phyloP scores from a whole-genome alignment of 2,329 filamentous ascomycete genomes.

The Periconia sp. region DNA sequence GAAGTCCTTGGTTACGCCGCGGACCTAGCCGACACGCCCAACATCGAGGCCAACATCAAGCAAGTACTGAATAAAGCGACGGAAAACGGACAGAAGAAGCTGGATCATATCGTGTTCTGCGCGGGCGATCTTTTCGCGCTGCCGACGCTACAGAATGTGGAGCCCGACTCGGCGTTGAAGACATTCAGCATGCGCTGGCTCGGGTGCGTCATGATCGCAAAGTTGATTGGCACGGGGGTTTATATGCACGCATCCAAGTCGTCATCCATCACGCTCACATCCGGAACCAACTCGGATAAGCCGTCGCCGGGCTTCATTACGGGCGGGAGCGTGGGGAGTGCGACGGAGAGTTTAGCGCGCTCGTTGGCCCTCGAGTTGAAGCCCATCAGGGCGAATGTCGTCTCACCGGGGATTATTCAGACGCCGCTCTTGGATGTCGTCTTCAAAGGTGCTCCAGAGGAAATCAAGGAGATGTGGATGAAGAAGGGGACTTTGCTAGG shows the following conservation, averaged over 20 bases:
- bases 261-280: conserved; percentile 46
- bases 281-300: conserved; percentile 38
- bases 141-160: conserved; percentile 30
- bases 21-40: conserved; percentile 29
- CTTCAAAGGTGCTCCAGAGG: conserved; percentile 13
- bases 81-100: conserved; percentile 24
- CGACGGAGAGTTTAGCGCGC: conserved; percentile 36
- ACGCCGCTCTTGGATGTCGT: conserved; percentile 44
- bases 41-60: conserved; percentile 30
- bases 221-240: conserved; percentile 35
- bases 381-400: conserved; percentile 47
- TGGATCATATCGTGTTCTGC: conserved; percentile 37
- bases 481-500: conserved; percentile 22
- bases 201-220: conserved; percentile 43
- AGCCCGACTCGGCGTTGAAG: conserved; percentile 17
- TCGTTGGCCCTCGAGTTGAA: conserved; percentile 47
- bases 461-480: conserved; percentile 16
- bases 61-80: conserved; percentile 31
- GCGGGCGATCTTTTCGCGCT: conserved; percentile 26
- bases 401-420: conserved; percentile 45
- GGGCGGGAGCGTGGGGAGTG: conserved; percentile 23
- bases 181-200: conserved; percentile 39
- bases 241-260: conserved; percentile 34
- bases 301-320: conserved; percentile 40
- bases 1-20: conserved; percentile 26